Conservation (phyloP, 148 eudicot species). For the Vaccinium vitisidaea region DNA sequence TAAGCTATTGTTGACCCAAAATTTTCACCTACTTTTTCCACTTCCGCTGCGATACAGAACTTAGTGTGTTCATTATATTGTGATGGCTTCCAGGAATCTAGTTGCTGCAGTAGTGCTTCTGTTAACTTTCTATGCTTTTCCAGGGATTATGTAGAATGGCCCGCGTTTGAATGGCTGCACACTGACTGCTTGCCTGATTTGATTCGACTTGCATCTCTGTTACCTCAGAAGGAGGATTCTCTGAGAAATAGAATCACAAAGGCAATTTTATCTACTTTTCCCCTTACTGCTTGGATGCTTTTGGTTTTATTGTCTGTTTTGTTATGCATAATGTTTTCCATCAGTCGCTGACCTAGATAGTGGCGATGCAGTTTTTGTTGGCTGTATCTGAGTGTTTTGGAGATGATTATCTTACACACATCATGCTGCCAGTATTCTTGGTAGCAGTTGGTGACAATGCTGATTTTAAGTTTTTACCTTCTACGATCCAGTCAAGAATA, state of each 20-base stretch:
- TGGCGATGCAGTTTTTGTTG: conserved; percentile 71
- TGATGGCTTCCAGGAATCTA: background rate
- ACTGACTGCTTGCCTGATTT: conserved; percentile 73
- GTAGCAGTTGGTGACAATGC: conserved; percentile 78
- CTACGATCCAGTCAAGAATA: conserved; percentile 51
- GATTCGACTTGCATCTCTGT: conserved; percentile 69
- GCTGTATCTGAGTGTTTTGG: conserved; percentile 71
- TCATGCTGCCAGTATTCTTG: conserved; percentile 86
- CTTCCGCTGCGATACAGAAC: background rate
- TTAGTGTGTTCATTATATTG: background rate
- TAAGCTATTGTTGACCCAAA: conserved; percentile 16
- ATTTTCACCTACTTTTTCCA: background rate
- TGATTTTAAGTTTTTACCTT: conserved; percentile 68
- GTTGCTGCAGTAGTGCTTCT: conserved; percentile 20
- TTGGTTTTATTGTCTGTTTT: conserved; percentile 2
- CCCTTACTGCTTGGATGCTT: conserved; percentile 12
- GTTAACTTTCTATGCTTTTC: conserved; percentile 25
- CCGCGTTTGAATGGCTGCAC: conserved; percentile 94
- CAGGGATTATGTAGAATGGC: conserved; percentile 92
- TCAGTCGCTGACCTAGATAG: conserved; percentile 19
- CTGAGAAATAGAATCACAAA: conserved; percentile 66
- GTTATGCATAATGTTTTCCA: conserved; percentile 11
- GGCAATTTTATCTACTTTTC: conserved; percentile 35
- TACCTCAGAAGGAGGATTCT: conserved; percentile 89
- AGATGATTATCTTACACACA: conserved; percentile 68